These are phyloP conservation scores for Millerozyma miso DNA, from an alignment of 805 yeast genomes.

Conservation along the genomic window DNA sequence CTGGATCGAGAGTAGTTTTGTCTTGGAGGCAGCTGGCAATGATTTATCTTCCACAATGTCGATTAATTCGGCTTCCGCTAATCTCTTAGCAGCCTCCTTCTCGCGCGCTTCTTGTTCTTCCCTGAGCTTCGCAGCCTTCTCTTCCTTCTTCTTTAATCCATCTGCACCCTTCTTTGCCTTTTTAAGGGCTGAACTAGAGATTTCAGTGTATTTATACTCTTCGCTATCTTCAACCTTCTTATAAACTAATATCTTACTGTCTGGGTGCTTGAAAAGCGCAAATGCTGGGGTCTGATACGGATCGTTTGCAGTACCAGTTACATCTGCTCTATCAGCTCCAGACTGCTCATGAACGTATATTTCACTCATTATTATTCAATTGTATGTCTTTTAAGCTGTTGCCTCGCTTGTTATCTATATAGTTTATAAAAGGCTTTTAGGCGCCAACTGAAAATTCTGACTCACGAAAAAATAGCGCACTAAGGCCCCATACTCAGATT, in stretches of 20 bases:
- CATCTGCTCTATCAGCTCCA: conserved; percentile 61
- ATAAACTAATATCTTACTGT: conserved; percentile 56
- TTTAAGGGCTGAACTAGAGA: conserved; percentile 86
- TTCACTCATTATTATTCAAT: conserved; percentile 23
- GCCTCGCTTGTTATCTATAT: too few species aligned
- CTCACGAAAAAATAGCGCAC: neutral
- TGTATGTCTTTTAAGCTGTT: too few species aligned
- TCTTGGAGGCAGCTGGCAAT: conserved; percentile 62
- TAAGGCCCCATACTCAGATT: neutral
- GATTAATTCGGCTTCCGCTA: conserved; percentile 74
- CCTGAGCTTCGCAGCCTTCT: conserved; percentile 57
- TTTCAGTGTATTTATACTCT: conserved; percentile 61
- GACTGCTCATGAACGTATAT: conserved; percentile 69
- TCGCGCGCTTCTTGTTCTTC: conserved; percentile 56
- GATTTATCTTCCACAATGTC: conserved; percentile 67
- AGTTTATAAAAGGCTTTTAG: too few species aligned
- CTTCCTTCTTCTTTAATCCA: conserved; percentile 77
- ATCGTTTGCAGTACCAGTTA: conserved; percentile 57
- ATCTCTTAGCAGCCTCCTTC: conserved; percentile 63
- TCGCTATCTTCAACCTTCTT: conserved; percentile 53
- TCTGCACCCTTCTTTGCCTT: conserved; percentile 97
- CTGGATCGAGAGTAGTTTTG: conserved; percentile 59
- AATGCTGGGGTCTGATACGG: conserved; percentile 85
- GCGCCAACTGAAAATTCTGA: too few species aligned
- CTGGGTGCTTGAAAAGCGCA: conserved; percentile 57